A percentile compares a stretch with the other conserved stretches of the same genome.
phyloP scores from a whole-genome alignment of 225 moss, liverwort and hornwort genomes.

The Neckera pumila region DNA sequence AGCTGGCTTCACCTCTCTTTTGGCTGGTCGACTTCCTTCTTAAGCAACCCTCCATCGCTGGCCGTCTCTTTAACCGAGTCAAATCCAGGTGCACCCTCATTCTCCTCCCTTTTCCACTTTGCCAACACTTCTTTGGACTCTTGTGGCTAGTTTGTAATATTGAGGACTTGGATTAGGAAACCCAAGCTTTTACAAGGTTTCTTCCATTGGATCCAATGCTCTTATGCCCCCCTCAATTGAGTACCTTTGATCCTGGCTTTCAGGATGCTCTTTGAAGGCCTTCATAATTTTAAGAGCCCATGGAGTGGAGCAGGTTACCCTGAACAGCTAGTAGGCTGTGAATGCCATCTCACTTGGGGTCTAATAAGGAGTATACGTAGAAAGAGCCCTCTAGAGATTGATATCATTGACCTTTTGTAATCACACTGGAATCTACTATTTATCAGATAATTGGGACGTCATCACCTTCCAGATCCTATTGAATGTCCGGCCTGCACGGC shows the following conservation, averaged over 20 bases:
- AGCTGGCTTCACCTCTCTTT: conserved; percentile 58
- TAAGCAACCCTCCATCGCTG: conserved; percentile 47
- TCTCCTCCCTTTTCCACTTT: not conserved
- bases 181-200: not conserved
- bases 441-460: not conserved
- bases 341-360: not conserved
- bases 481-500: not conserved
- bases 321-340: not conserved
- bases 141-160: not conserved
- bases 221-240: not conserved
- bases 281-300: not conserved
- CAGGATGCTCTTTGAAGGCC: not conserved
- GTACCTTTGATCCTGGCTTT: not conserved
- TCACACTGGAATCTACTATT: not conserved
- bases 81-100: conserved; percentile 36
- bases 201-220: not conserved
- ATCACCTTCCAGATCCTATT: not conserved
- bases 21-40: conserved; percentile 83
- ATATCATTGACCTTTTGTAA: not conserved
- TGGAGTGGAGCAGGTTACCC: not conserved
- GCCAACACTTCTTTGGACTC: not conserved
- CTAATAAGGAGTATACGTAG: not conserved
- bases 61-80: conserved; percentile 58
- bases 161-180: not conserved
- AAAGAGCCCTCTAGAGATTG: not conserved